These are phyloP conservation scores for Zymoseptoria passerinii DNA, from an alignment of 2,329 filamentous ascomycete genomes.

Conservation along the genomic window DNA sequence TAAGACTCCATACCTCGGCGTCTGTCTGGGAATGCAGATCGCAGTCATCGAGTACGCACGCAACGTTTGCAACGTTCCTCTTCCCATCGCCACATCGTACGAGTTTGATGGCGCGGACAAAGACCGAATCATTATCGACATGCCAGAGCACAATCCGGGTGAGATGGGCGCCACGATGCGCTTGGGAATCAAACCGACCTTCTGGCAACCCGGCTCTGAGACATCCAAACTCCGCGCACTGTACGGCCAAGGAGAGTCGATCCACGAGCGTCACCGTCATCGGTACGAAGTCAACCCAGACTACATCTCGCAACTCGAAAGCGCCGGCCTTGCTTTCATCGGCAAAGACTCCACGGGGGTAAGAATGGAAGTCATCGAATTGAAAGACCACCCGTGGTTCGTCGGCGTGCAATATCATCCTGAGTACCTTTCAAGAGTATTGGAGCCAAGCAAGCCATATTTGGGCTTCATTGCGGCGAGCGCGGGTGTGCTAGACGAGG, in stretches of 20 bases:
- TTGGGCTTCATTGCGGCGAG: constrained; percentile 78
- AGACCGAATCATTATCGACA: constrained; percentile 72
- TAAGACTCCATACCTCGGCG: constrained; percentile 73
- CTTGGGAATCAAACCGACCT: constrained; percentile 63
- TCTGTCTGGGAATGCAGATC: constrained; percentile 88
- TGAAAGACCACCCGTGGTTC: constrained; percentile 76
- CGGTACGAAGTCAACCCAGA: constrained; percentile 85
- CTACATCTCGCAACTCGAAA: constrained; percentile 59
- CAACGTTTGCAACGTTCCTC: constrained; percentile 56
- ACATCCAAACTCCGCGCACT: constrained; percentile 71
- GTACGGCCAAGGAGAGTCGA: constrained; percentile 50
- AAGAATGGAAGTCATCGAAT: constrained; percentile 75
- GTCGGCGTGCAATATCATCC: constrained; percentile 85
- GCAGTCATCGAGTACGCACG: constrained; percentile 85
- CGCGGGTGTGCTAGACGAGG: constrained; percentile 54
- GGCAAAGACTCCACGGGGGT: constrained; percentile 71
- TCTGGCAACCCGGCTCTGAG: constrained; percentile 67
- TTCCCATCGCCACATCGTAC: constrained; percentile 45
- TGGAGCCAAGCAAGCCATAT: constrained; percentile 66
- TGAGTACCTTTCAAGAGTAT: constrained; percentile 70
- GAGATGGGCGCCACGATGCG: constrained; percentile 82
- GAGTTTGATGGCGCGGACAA: constrained; percentile 53
- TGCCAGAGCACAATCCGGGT: constrained; percentile 77
- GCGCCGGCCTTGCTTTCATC: constrained; percentile 64
- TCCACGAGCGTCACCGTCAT: constrained; percentile 72